These are phyloP conservation scores for Candida orba DNA, from an alignment of 805 yeast genomes.

Conservation along the genomic window DNA sequence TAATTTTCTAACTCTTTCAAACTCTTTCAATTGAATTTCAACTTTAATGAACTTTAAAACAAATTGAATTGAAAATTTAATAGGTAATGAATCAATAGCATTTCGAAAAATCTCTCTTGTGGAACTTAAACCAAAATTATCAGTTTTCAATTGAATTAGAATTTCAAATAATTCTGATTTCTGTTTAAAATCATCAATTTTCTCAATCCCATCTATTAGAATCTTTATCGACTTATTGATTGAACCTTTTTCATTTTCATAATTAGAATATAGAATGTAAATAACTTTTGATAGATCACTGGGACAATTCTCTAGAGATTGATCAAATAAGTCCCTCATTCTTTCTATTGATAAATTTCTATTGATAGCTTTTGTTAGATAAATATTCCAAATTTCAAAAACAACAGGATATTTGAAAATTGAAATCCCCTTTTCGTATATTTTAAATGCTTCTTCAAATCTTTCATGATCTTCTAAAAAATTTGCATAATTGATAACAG, in stretches of 20 bases:
- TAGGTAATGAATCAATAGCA: constrained; percentile 43
- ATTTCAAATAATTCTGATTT: constrained; percentile 38
- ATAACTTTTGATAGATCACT: constrained; percentile 39
- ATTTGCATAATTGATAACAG: constrained; percentile 58
- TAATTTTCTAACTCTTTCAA: constrained; percentile 55
- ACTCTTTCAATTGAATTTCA: constrained; percentile 49
- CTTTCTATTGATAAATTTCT: constrained; percentile 37
- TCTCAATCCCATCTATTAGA: constrained; percentile 34
- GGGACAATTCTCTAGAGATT: constrained; percentile 49
- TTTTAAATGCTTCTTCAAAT: constrained; percentile 44
- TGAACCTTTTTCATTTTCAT: constrained; percentile 52
- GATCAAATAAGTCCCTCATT: constrained; percentile 69
- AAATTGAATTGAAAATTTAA: constrained; percentile 34
- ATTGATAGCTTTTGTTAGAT: constrained; percentile 45
- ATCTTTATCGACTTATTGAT: constrained; percentile 42
- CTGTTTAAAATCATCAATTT: constrained; percentile 20
- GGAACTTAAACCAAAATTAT: constrained; percentile 33
- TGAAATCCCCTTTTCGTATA: constrained; percentile 64
- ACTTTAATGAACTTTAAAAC: constrained; percentile 47
- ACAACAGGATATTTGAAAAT: constrained; percentile 54
- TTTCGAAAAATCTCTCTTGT: constrained; percentile 44
- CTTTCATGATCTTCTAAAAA: constrained; percentile 43
- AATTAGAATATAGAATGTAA: constrained; percentile 47
- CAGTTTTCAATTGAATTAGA: constrained; percentile 34
- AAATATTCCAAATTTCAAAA: constrained; percentile 67